phyloP scores from a whole-genome alignment of 2,329 filamentous ascomycete genomes.

The Chaetothyriales sp. region DNA sequence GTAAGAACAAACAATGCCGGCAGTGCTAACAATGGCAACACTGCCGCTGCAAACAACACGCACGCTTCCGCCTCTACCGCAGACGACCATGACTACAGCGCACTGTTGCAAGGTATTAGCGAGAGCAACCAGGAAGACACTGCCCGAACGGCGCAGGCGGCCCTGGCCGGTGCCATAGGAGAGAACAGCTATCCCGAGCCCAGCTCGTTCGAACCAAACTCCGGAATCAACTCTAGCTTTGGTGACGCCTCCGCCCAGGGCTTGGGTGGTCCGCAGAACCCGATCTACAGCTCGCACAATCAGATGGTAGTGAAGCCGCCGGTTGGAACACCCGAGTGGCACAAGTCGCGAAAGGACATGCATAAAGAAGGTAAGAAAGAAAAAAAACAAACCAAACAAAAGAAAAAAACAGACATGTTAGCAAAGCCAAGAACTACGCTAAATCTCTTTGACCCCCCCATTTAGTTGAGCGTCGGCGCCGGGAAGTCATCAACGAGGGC shows the following conservation, averaged over 20 bases:
- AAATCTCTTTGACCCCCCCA: constrained; percentile 3
- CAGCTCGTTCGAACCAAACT: constrained; percentile 23
- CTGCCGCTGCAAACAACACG: constrained; percentile 1
- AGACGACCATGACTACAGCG: constrained; percentile 29
- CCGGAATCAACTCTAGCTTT: constrained; percentile 9
- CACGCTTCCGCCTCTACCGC: constrained; percentile 2
- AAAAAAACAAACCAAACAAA: too few relatives aligned
- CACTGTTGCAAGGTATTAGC: constrained; percentile 34
- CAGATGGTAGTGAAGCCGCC: constrained; percentile 48
- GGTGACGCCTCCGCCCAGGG: constrained; percentile 19
- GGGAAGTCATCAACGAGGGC: constrained; percentile 96
- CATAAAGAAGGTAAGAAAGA: constrained; percentile 81
- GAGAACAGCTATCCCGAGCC: constrained; percentile 31
- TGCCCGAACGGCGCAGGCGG: constrained; percentile 32
- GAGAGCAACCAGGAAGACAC: constrained; percentile 35
- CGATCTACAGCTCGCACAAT: constrained; percentile 22
- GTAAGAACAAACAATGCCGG: constrained; percentile 12
- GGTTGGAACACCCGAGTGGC: constrained; percentile 96
- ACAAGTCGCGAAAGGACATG: constrained; percentile 91
- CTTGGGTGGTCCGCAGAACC: constrained; percentile 11
- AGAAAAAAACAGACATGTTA: too few relatives aligned
- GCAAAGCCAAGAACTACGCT: not conserved
- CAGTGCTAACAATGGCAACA: constrained; percentile 1
- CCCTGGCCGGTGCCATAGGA: constrained; percentile 29
- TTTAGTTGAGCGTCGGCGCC: constrained; percentile 89